Evolutionary conservation across 1,139 yeast species (phyloP).

Genomic region (Magnusiomyces paraingens): DNA sequence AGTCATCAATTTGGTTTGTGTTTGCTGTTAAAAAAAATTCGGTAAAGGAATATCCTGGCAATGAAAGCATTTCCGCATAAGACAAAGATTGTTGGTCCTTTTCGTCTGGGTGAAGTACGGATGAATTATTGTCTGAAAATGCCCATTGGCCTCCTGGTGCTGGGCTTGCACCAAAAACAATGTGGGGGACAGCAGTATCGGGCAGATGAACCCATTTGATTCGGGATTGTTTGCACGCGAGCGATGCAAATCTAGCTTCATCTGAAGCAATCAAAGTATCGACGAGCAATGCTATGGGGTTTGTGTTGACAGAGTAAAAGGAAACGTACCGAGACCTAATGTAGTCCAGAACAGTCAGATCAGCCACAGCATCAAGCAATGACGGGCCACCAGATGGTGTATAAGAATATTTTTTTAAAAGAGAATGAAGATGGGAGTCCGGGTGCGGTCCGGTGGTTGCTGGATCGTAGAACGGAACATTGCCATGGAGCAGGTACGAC

Average conservation of each 20-base stretch:
- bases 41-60: conserved; percentile 31
- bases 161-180: conserved; percentile 27
- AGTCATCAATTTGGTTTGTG: conserved; percentile 14
- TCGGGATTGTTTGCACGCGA: conserved; percentile 23
- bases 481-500: conserved; percentile 31
- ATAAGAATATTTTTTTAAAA: conserved; percentile 19
- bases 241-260: conserved; percentile 24
- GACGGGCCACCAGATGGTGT: conserved; percentile 9
- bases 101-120: conserved; percentile 15
- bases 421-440: conserved; percentile 25
- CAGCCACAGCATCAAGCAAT: conserved; percentile 24
- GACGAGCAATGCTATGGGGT: conserved; percentile 28
- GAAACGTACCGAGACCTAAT: conserved; percentile 21
- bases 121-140: conserved; percentile 3
- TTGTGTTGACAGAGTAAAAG: conserved; percentile 24
- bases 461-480: conserved; percentile 31
- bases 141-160: conserved; percentile 36
- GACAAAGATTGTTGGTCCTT: conserved; percentile 26
- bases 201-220: conserved; percentile 24
- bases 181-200: conserved; percentile 18
- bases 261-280: conserved; percentile 30
- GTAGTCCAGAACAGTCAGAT: conserved; percentile 21
- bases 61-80: conserved; percentile 34
- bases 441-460: conserved; percentile 29
- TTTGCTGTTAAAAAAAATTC: conserved; percentile 17